Evolutionary conservation across 2,329 filamentous ascomycete species (phyloP), one percentile per base, ranked within the genome.

Genomic region (Stemphylium lycopersici): DNA sequence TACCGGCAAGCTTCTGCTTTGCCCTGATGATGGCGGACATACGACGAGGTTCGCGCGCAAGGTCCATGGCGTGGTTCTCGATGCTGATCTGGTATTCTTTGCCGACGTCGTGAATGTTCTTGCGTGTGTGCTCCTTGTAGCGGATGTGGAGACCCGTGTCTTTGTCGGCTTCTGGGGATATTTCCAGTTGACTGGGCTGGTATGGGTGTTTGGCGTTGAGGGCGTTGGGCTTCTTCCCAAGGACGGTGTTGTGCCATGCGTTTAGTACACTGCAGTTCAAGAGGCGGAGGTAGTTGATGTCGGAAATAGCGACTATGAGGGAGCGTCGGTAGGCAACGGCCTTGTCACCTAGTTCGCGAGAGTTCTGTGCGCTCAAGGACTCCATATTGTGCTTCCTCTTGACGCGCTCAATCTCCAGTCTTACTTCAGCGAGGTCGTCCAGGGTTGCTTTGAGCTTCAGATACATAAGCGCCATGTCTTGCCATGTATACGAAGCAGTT

Each of bases 341-440:
- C 20, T 50, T 50, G n/a, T 43, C 36, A 20, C 20, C 47, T 22
- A 50, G 39, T 32, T 43, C 39, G 26, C 22, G 34, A n/a, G 22
- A 24, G 22, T 7, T 24, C 5, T 6, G 22, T 7, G 22, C 22
- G 22, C 22, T 24, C 5, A 24, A 24, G 22, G 22, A 24, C 3
- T 24, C 22, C 22, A 24, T 24, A 6, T 6, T 6, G 22, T 24
- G 22, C 22, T 24, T 24, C 22, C 22, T 24, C 22, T 24, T 24
- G 20, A 42, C 11, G 20, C 16, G n/a, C 4, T 36, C 24, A n/a
- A 24, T 8, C 38, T 40, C 18, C 20, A 6, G 31, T 20, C 13
- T 29, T 34, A 36, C 20, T 13, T 22, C 18, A 18, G 18, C 46
- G 11, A 26, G 12, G 15, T 41, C 29, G 16, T 24, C 46, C 18